Evolutionary conservation across 2,329 filamentous ascomycete species (phyloP).

Genomic region (Sphaerostilbella broomeana): DNA sequence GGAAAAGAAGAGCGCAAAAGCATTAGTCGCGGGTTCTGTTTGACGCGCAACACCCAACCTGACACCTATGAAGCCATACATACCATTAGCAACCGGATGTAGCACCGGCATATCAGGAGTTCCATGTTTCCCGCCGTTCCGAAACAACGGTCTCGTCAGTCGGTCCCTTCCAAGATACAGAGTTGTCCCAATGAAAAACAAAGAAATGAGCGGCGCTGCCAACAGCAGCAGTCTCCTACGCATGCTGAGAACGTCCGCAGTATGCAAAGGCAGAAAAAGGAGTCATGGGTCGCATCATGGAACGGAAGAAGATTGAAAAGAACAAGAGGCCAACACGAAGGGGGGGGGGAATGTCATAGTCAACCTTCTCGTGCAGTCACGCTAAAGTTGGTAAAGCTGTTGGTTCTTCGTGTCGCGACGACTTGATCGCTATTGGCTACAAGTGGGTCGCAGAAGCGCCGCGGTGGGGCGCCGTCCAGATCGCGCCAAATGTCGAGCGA

Average conservation of each 20-base stretch:
- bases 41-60: too few species aligned
- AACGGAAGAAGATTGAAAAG: neutral
- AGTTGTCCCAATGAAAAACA: constrained; percentile 8
- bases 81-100: constrained; percentile 35
- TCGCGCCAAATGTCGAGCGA: too few species aligned
- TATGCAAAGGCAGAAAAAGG: neutral
- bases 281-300: neutral
- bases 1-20: neutral
- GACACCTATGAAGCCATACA: too few species aligned
- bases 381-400: too few species aligned
- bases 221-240: constrained; percentile 7
- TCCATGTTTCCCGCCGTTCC: neutral
- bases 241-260: constrained; percentile 1
- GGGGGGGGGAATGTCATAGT: too few species aligned
- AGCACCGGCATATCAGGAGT: neutral
- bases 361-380: too few species aligned
- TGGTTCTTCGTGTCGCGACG: too few species aligned
- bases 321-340: neutral
- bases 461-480: too few species aligned
- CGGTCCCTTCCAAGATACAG: constrained; percentile 6
- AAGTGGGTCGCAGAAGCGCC: too few species aligned
- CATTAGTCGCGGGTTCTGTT: too few species aligned
- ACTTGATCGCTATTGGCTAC: too few species aligned
- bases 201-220: constrained; percentile 4
- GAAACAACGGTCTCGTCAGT: neutral